Evolutionary conservation across 1,284 basidiomycete genomes (phyloP), one percentile per base, ranked within the genome.

Genomic region (Coniophora puteana): DNA sequence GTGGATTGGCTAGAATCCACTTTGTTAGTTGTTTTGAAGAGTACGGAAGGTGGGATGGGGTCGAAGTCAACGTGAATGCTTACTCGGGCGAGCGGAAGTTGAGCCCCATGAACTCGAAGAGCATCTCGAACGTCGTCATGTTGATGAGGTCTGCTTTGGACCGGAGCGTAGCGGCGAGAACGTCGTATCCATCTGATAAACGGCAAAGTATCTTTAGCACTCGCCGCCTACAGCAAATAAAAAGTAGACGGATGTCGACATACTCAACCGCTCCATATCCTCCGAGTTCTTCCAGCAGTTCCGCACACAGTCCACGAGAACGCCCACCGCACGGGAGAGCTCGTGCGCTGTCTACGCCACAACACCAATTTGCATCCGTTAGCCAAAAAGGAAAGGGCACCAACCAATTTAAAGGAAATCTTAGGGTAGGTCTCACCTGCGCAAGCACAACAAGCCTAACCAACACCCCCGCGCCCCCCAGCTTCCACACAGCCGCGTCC

Each of bases 221-320:
- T 23, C 33, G 20, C 30, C 38, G 38, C 10, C 34, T 36, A n/a
- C 8, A 11, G 41, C 14, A 16, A 28, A 18, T 30, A 27, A 17
- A 29, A 30, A 22, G 8, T 36, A 8, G 35, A 8, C 31, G 4
- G 12, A 18, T 35, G 6, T 45, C 26, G 10, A 69, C 82, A 56
- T 54, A 88, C 89, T 79, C 33, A 93, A 66, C 25, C 82, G 69
- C 56, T 94, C 91, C 83, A 93, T 91, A 54, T 93, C 91, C 54
- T 93, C 92, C 29, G 88, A 92, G 52, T 89, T 91, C 53, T 89
- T 79, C 94, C 94, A 97, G 53, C 81, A 89, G 50, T 87, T 83
- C 46, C 78, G 77, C 27, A 95, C 62, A 5, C 86, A 79, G 53
- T 93, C 87, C 5, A 80, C 74, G 25, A 96, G 65, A 17, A 96